phyloP scores from a whole-genome alignment of 2,329 filamentous ascomycete species.

The Aspergillus fumigatiaffinis region DNA sequence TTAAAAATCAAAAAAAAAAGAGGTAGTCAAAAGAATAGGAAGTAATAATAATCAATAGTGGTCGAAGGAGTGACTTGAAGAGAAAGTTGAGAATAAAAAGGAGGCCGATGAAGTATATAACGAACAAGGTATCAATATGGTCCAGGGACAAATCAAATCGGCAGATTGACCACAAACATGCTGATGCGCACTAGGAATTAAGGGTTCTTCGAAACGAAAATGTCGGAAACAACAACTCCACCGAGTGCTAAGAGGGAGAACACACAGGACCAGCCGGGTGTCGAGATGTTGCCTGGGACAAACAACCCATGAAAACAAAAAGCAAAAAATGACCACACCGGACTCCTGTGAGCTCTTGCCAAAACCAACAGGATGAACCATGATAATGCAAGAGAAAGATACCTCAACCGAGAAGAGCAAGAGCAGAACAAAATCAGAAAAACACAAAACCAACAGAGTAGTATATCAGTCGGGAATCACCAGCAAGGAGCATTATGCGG shows the following conservation, averaged over 20 bases:
- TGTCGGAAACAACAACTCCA: slow-evolving; percentile 31
- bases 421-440: slow-evolving; percentile 15
- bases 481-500: slow-evolving; percentile 30
- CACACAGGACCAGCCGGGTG: slow-evolving; percentile 47
- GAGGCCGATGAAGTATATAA: slow-evolving; percentile 19
- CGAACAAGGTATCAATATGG: slow-evolving; percentile 32
- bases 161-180: slow-evolving; percentile 26
- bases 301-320: slow-evolving; percentile 33
- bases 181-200: slow-evolving; percentile 33
- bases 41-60: slow-evolving; percentile 11
- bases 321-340: slow-evolving; percentile 39
- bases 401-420: slow-evolving; percentile 19
- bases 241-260: slow-evolving; percentile 37
- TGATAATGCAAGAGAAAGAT: slow-evolving; percentile 29
- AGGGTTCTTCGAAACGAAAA: slow-evolving; percentile 12
- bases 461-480: slow-evolving; percentile 24
- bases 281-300: slow-evolving; percentile 34
- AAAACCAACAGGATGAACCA: slow-evolving; percentile 20
- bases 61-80: slow-evolving; percentile 13
- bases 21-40: slow-evolving; percentile 7
- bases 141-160: slow-evolving; percentile 8
- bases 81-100: slow-evolving; percentile 13
- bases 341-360: slow-evolving; percentile 41
- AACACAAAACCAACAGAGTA: slow-evolving; percentile 19
- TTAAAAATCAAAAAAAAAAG: slow-evolving; percentile 14